Base-by-base conservation (phyloP, 108 stramenopile genomes). In the Skeletonema marinoi region DNA sequence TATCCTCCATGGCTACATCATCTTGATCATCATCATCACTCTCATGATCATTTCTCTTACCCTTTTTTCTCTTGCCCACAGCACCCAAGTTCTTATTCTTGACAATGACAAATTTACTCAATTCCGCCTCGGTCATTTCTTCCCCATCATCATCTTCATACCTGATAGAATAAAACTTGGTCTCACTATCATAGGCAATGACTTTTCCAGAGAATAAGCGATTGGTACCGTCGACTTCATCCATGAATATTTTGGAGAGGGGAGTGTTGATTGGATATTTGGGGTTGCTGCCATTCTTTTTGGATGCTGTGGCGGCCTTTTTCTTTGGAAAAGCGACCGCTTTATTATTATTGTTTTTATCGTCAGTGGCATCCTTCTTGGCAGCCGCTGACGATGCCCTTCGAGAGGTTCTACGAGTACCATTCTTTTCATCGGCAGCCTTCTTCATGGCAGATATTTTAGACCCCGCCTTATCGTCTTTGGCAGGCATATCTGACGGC, bases 111-210 rank as follows among this genome's bases (percentile, higher is more conserved):
- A 58, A 32, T 25, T 42, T 1, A 13, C 17, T 35, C 16, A 77
- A 31, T 13, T 77, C 75, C 9, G 1, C 38, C 38, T 77, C 75
- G 1, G 66, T 33, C 41, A 69, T 32, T 36, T 68, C 68, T 33
- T 77, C 75, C 12, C 6, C 35, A 63, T 77, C 75, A 21, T 19
- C 44, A 69, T 77, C 75, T 36, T 69, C 75, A 48, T 77, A 77
- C 7, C 13, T 29, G 6, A 77, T 38, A 4, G 65, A 33, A 60
- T 77, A 77, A 25, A 61, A 32, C 12, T 21, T 31, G 4, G 11
- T 32, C 41, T 63, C 69, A 32, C 4, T 32, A 19, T 77, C 68
- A 31, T 32, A 69, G 2, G 6, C 4, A 9, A n/a, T 14, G 0
- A 77, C 60, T 2, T n/a, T 62, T 31, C 75, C 75, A 13, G 41